phyloP scores from a whole-genome alignment of 2,329 filamentous ascomycete species.

The Pseudogymnoascus sp. region DNA sequence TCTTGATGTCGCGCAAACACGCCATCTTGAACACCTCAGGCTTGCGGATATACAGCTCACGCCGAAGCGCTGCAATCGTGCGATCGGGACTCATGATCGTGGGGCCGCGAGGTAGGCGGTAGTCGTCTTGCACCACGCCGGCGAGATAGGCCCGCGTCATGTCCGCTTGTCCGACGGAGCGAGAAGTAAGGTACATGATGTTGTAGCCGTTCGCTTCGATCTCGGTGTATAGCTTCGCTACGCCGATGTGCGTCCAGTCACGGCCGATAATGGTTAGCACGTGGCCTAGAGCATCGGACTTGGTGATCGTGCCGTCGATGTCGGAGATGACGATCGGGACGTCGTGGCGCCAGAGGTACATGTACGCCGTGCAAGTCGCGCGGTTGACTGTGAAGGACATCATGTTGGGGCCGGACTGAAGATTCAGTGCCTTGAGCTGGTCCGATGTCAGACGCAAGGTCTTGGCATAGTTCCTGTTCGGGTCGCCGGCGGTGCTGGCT shows the following conservation, averaged over 20 bases:
- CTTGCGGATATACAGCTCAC: conserved; percentile 91
- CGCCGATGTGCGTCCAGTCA: conserved; percentile 95
- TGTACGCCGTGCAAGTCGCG: conserved; percentile 82
- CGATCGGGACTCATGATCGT: conserved; percentile 93
- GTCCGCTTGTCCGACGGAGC: conserved; percentile 89
- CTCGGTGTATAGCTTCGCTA: conserved; percentile 94
- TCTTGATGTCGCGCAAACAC: conserved; percentile 86
- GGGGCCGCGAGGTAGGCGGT: conserved; percentile 77
- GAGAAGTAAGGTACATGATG: conserved; percentile 93
- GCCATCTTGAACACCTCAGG: conserved; percentile 99
- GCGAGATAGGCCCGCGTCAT: conserved; percentile 82
- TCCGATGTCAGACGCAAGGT: conserved; percentile 91
- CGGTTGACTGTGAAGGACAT: conserved; percentile 97
- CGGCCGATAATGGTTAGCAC: conserved; percentile 94
- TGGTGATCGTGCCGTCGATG: conserved; percentile 97
- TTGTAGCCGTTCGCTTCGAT: conserved; percentile 96
- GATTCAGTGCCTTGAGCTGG: conserved; percentile 75
- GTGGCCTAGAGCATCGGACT: conserved; percentile 89
- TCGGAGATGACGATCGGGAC: conserved; percentile 95
- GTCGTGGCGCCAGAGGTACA: conserved; percentile 90
- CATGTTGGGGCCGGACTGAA: conserved; percentile 79
- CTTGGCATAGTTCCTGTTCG: conserved; percentile 87
- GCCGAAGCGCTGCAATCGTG: conserved; percentile 83
- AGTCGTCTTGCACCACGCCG: conserved; percentile 81
- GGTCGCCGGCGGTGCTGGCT: conserved; percentile 54